phyloP scores from a whole-genome alignment of 495 filamentous ascomycete species.

The Tuber indicum region DNA sequence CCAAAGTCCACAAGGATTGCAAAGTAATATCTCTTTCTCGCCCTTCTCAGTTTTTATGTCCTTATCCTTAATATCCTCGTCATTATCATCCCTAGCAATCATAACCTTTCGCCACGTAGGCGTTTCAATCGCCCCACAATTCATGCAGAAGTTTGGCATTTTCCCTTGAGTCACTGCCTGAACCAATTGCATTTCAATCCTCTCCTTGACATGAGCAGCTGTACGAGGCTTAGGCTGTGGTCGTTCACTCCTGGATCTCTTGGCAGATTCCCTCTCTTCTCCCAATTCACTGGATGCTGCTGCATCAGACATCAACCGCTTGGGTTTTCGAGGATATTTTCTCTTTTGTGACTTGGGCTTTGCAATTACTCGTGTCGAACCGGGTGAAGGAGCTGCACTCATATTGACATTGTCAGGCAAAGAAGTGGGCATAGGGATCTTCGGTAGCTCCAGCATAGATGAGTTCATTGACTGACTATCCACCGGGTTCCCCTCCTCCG shows the following conservation, averaged over 20 bases:
- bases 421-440: conserved; percentile 1
- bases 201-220: conserved; percentile 39
- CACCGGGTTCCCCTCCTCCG: conserved; percentile 5
- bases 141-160: conserved; percentile 76
- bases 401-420: conserved; percentile 23
- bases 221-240: conserved; percentile 23
- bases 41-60: conserved; percentile 52
- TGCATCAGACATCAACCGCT: conserved; percentile 19
- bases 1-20: conserved; percentile 96
- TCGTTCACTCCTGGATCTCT: conserved; percentile 29
- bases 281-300: conserved; percentile 38
- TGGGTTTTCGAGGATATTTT: conserved; percentile 33
- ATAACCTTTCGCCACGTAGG: conserved; percentile 91
- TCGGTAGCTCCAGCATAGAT: neutral
- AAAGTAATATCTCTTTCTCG: conserved; percentile 66
- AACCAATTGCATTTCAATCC: conserved; percentile 39
- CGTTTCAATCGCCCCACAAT: conserved; percentile 91
- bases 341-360: conserved; percentile 32
- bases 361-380: conserved; percentile 17
- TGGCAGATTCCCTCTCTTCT: conserved; percentile 41
- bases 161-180: conserved; percentile 50
- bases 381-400: conserved; percentile 34
- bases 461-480: conserved; percentile 2
- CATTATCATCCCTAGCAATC: conserved; percentile 43
- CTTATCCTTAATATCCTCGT: conserved; percentile 60